Percentiles rank a stretch among this genome's conserved stretches.
These are phyloP conservation scores for Diaporthe australafricana DNA, from an alignment of 2,329 filamentous ascomycete species.

Conservation along the genomic window DNA sequence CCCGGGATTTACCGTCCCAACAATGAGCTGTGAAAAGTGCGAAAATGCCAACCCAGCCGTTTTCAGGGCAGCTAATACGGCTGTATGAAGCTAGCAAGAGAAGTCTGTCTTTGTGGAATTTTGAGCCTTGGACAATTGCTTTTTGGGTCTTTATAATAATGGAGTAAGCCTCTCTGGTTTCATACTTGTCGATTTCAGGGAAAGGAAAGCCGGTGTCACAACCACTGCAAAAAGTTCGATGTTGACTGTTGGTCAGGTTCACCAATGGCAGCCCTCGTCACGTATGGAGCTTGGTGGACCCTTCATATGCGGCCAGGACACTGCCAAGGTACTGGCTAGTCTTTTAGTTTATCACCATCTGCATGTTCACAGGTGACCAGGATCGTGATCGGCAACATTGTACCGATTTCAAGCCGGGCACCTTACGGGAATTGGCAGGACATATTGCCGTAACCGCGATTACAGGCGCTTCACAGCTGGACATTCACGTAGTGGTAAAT, in stretches of 20 bases:
- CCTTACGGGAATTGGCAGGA: not conserved
- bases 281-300: conserved; percentile 3
- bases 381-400: not conserved
- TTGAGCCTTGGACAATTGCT: not conserved
- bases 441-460: not conserved
- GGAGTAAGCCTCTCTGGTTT: not conserved
- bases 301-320: not conserved
- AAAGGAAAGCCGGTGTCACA: not conserved
- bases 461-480: no score
- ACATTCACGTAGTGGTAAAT: no score
- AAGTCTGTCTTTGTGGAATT: not conserved
- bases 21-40: not conserved
- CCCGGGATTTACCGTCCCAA: not conserved
- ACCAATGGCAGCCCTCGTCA: not conserved
- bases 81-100: not conserved
- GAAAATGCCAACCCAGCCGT: not conserved
- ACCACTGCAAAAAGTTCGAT: not conserved
- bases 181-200: not conserved
- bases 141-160: not conserved
- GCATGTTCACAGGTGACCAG: not conserved
- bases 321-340: conserved; percentile 2
- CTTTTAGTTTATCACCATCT: not conserved
- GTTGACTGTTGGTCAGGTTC: not conserved
- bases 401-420: not conserved
- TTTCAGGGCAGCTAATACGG: not conserved